Conservation (phyloP, 2,329 filamentous ascomycete genomes). For the Neonectria coccinea region DNA sequence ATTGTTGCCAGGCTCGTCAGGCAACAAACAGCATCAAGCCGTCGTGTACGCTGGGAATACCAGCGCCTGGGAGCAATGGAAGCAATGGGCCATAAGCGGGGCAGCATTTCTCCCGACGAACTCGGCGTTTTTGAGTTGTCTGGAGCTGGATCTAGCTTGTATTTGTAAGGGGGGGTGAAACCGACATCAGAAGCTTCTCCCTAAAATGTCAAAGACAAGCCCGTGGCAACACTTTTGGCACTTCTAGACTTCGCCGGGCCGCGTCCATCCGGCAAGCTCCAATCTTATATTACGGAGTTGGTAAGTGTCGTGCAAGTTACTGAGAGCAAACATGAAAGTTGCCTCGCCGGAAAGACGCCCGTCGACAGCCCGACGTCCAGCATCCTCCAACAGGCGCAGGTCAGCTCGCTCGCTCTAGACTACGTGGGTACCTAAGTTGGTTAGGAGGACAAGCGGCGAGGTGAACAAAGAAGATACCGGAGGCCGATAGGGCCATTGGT, state of each 20-base stretch:
- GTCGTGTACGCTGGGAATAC: background rate
- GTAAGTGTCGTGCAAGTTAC: conserved; percentile 1
- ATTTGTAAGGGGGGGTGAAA: background rate
- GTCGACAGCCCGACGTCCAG: background rate
- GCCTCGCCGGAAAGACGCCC: conserved; percentile 1
- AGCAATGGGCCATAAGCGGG: conserved; percentile 22
- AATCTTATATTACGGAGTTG: conserved; percentile 16
- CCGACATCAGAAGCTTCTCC: conserved; percentile 3
- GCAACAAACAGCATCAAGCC: background rate
- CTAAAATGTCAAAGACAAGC: conserved; percentile 7
- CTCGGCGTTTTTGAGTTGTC: conserved; percentile 22
- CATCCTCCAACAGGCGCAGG: background rate
- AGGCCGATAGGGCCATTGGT: background rate
- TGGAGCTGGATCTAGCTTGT: conserved; percentile 3
- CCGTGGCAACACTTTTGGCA: conserved; percentile 3
- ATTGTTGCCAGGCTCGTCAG: background rate
- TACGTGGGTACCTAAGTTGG: background rate
- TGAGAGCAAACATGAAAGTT: background rate
- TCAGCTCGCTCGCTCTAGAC: background rate
- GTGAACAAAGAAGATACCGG: background rate
- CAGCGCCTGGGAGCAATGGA: conserved; percentile 3
- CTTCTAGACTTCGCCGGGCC: conserved; percentile 14
- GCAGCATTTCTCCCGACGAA: conserved; percentile 28
- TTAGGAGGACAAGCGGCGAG: background rate
- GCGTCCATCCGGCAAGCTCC: conserved; percentile 7